These are phyloP conservation scores for Pistacia atlantica DNA, from an alignment of 345 rosid species.

Conservation along the genomic window DNA sequence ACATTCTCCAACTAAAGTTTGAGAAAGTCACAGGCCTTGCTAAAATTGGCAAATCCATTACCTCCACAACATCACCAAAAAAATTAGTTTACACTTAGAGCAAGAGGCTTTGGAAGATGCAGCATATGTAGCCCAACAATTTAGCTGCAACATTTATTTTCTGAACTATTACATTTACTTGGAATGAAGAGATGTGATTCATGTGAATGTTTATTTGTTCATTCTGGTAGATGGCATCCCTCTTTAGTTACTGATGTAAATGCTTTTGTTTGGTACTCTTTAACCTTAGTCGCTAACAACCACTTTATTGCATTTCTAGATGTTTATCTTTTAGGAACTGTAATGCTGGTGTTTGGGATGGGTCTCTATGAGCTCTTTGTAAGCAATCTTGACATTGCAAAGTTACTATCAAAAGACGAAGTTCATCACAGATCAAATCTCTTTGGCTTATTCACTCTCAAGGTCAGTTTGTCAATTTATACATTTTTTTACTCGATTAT, in stretches of 20 bases:
- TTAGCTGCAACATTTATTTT: not conserved
- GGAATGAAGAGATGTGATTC: not conserved
- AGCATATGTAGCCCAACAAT: not conserved
- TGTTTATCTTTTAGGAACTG: slow-evolving; percentile 89
- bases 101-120: not conserved
- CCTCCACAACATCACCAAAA: not conserved
- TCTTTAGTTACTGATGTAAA: not conserved
- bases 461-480: slow-evolving; percentile 40
- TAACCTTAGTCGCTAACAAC: slow-evolving; percentile 12
- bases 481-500: not conserved
- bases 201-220: not conserved
- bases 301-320: slow-evolving; percentile 42
- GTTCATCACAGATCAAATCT: slow-evolving; percentile 54
- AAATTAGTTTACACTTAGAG: not conserved
- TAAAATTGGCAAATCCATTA: not conserved
- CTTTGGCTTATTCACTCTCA: slow-evolving; percentile 73
- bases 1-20: not conserved
- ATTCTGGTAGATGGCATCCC: not conserved
- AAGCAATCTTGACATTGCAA: slow-evolving; percentile 68
- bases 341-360: slow-evolving; percentile 95
- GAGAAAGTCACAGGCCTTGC: not conserved
- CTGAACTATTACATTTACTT: not conserved
- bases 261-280: not conserved
- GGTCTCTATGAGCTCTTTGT: slow-evolving; percentile 94
- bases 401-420: slow-evolving; percentile 38